Evolutionary conservation across 371 early-diverging fungal genomes (phyloP), one percentile per base, ranked within the genome.

Genomic region (Mortierella sp.): DNA sequence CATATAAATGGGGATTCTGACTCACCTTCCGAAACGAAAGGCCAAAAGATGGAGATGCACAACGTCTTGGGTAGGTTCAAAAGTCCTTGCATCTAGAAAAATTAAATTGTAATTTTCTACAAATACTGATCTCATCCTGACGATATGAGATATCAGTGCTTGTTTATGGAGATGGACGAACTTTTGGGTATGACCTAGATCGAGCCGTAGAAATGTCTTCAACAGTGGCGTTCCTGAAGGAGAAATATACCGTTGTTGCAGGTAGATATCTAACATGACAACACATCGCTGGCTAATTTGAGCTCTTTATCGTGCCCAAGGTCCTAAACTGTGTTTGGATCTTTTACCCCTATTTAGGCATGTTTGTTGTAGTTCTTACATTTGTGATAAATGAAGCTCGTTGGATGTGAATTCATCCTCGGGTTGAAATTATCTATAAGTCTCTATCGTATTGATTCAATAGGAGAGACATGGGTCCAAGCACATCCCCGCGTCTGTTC

Each of bases 331-430:
- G n/a, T n/a, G n/a, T n/a, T n/a, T n/a, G n/a, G n/a, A n/a, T n/a
- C n/a, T n/a, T n/a, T n/a, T n/a, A n/a, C n/a, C n/a, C n/a, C n/a
- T n/a, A n/a, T n/a, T n/a, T 61, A 80, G 81, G 81, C n/a, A 80
- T 80, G 81, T 28, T 80, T 22, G 75, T 65, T 17, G 81, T 80
- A 23, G 81, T 80, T 28, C 31, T 71, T n/a, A 68, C 74, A 19
- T 80, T 80, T 55, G 81, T 80, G 12, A 68, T 75, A 31, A 80
- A 73, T 59, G 81, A 80, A 32, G 68, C 75, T 10, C 70, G 80
- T 42, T 79, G 26, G 53, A 53, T 22, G 22, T 5, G 23, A n/a
- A n/a, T n/a, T n/a, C 28, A 12, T 23, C 19, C 45, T 15, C n/a
- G 15, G 19, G 45, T 15, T 45, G 26, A 58, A 47, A 55, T 5